Conservation (phyloP, 495 filamentous ascomycete genomes). For the Aspergillus haitiensis region DNA sequence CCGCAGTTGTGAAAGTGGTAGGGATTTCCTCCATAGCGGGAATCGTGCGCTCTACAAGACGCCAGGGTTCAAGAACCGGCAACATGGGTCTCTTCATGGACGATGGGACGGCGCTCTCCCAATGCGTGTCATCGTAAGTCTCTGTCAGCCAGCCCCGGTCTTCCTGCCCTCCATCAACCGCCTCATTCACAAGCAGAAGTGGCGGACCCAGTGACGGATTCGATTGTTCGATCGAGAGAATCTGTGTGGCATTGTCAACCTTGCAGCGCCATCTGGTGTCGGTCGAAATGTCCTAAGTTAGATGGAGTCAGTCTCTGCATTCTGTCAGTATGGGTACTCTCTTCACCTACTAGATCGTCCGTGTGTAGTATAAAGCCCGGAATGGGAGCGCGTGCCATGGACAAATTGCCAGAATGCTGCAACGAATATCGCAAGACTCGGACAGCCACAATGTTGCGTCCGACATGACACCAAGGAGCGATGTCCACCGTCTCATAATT, state of each 20-base stretch:
- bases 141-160: conserved; percentile 20
- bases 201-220: conserved; percentile 30
- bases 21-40: conserved; percentile 23
- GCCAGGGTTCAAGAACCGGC: conserved; percentile 27
- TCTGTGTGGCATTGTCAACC: conserved; percentile 17
- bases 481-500: conserved; percentile 33
- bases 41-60: conserved; percentile 22
- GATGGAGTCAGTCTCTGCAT: background rate
- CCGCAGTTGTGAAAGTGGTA: conserved; percentile 17
- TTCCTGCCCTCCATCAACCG: conserved; percentile 11
- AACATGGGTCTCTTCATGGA: conserved; percentile 27
- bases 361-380: conserved; percentile 28
- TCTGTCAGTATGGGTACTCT: background rate
- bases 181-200: conserved; percentile 30
- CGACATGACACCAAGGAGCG: conserved; percentile 20
- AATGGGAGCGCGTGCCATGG: conserved; percentile 23
- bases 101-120: conserved; percentile 19
- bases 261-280: conserved; percentile 25
- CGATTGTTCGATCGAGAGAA: conserved; percentile 25
- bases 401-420: conserved; percentile 22
- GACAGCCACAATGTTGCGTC: conserved; percentile 25
- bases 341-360: conserved; percentile 8
- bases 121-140: conserved; percentile 25
- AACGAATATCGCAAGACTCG: conserved; percentile 30
- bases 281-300: conserved; percentile 12